A percentile compares a stretch with the other conserved stretches of the same genome.
phyloP scores from a whole-genome alignment of 257 asterid species.

The Plantago elongata region DNA sequence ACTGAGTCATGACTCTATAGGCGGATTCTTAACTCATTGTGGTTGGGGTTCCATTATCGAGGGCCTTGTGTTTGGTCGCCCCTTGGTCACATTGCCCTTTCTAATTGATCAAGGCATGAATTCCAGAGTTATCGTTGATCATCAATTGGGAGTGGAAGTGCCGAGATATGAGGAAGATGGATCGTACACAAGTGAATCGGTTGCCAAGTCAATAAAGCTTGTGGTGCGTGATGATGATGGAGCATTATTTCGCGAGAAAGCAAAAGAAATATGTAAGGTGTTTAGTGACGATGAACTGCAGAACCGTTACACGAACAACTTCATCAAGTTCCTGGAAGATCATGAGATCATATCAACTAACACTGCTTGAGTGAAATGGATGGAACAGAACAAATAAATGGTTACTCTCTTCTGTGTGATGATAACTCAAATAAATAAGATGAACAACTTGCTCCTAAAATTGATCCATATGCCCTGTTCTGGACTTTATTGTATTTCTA shows the following conservation, averaged over 20 bases:
- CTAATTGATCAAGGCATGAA: conserved; percentile 33
- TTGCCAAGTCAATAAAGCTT: conserved; percentile 26
- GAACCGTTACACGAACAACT: conserved; percentile 11
- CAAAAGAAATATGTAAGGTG: conserved; percentile 15
- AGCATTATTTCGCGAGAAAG: conserved; percentile 15
- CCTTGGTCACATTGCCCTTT: conserved; percentile 33
- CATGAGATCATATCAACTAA: neutral
- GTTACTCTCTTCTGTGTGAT: no score
- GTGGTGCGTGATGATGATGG: conserved; percentile 26
- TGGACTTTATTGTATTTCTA: no score
- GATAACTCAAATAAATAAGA: no score
- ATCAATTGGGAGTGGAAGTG: conserved; percentile 19
- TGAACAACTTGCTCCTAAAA: no score
- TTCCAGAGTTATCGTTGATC: conserved; percentile 21
- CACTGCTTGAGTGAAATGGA: no score
- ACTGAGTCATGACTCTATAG: conserved; percentile 42
- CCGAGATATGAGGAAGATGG: conserved; percentile 30
- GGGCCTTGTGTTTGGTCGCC: conserved; percentile 29
- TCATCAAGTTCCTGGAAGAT: conserved; percentile 23
- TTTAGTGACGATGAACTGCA: conserved; percentile 28
- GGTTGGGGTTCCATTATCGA: conserved; percentile 47
- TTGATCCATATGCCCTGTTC: no score
- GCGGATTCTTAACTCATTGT: conserved; percentile 46
- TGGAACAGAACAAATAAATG: no score
- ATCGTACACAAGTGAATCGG: conserved; percentile 22